Evolutionary conservation across 306 rosid species (phyloP).

Genomic region (Vigna trinervia): DNA sequence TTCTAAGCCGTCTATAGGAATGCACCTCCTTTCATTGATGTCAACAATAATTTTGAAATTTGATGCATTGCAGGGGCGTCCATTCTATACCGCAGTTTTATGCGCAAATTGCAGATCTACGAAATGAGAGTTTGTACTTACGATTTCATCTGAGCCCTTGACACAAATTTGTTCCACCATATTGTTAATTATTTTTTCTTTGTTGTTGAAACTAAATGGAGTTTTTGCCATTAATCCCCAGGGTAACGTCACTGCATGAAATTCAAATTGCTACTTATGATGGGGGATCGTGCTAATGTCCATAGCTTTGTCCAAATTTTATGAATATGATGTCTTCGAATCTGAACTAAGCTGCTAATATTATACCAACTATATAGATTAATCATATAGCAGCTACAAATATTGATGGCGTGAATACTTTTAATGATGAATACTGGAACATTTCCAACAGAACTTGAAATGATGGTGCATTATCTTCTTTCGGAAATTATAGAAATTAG

Average conservation of each 20-base stretch:
- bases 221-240: not conserved
- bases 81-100: slow-evolving; percentile 40
- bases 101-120: slow-evolving; percentile 38
- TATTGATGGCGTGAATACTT: not conserved
- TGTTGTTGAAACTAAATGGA: slow-evolving; percentile 19
- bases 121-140: slow-evolving; percentile 20
- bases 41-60: slow-evolving; percentile 21
- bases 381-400: not conserved
- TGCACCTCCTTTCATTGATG: not conserved
- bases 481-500: too few species aligned
- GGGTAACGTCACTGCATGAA: not conserved
- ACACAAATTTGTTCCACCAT: not conserved
- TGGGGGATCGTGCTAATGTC: not conserved
- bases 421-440: not conserved
- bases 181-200: not conserved
- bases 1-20: slow-evolving; percentile 6
- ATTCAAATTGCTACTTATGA: not conserved
- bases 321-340: not conserved
- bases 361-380: not conserved
- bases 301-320: not conserved
- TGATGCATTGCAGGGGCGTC: slow-evolving; percentile 46
- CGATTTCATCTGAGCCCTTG: slow-evolving; percentile 22
- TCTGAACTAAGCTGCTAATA: not conserved
- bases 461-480: too few species aligned
- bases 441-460: too few species aligned